phyloP scores from a whole-genome alignment of 176 grass and related monocot species.

The Paspalum notatum region DNA sequence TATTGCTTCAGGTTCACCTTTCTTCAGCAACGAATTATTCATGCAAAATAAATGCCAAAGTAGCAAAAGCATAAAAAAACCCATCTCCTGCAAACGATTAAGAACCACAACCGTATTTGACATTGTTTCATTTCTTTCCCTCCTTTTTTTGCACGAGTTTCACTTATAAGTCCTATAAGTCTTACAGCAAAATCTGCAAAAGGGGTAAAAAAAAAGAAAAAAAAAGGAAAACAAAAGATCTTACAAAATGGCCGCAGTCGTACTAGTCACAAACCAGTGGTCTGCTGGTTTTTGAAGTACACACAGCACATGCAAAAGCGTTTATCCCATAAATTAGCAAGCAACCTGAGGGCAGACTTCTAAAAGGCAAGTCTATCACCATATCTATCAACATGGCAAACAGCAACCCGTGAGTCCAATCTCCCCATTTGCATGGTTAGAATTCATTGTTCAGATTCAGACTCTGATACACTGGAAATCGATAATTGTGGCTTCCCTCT shows the following conservation, averaged over 20 bases:
- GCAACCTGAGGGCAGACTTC: slow-evolving; percentile 48
- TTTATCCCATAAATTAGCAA: slow-evolving; percentile 45
- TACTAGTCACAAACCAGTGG: slow-evolving; percentile 38
- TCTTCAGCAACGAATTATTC: neutral
- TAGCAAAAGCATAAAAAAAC: neutral
- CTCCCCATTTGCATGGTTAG: neutral
- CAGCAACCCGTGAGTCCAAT: slow-evolving; percentile 13
- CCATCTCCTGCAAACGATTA: neutral
- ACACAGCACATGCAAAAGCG: slow-evolving; percentile 35
- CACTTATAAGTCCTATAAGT: slow-evolving; percentile 20
- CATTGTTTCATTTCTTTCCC: slow-evolving; percentile 22
- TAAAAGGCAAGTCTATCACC: slow-evolving; percentile 56
- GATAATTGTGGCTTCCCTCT: slow-evolving; percentile 62
- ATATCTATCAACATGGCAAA: slow-evolving; percentile 48
- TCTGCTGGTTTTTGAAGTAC: slow-evolving; percentile 48
- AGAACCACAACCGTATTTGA: slow-evolving; percentile 29
- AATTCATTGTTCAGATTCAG: slow-evolving; percentile 43
- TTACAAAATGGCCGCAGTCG: slow-evolving; percentile 40
- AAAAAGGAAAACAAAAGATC: neutral
- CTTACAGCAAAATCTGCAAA: slow-evolving; percentile 32
- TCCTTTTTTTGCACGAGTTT: neutral
- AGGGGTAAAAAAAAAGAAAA: slow-evolving; percentile 10
- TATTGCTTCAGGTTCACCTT: neutral
- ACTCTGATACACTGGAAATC: neutral
- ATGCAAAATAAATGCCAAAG: neutral